These are phyloP conservation scores for Fusarium pseudoanthophilum DNA, from an alignment of 2,329 filamentous ascomycete genomes.

Conservation along the genomic window DNA sequence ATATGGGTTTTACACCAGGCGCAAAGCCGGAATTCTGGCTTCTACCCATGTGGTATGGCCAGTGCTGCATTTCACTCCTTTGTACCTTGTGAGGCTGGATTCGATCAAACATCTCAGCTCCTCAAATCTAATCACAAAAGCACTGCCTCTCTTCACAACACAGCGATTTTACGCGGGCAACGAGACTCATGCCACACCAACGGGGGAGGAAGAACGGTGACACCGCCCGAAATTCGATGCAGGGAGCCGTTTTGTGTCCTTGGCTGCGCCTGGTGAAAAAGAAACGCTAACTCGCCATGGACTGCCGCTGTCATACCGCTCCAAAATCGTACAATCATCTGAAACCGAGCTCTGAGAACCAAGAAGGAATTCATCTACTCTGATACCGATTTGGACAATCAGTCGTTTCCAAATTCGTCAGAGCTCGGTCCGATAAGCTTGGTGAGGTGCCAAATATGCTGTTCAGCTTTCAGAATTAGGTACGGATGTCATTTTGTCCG, in stretches of 20 bases:
- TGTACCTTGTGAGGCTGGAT: neutral
- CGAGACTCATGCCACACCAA: conserved; percentile 32
- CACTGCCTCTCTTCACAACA: neutral
- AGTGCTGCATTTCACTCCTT: neutral
- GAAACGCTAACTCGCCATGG: conserved; percentile 43
- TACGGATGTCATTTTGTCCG: conserved; percentile 15
- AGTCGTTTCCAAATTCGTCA: conserved; percentile 32
- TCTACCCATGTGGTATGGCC: neutral
- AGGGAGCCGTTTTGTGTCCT: conserved; percentile 42
- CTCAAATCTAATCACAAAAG: neutral
- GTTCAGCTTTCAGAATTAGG: conserved; percentile 18
- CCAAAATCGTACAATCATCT: conserved; percentile 46
- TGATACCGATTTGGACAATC: conserved; percentile 22
- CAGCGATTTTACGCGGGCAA: conserved; percentile 25
- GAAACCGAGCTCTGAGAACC: conserved; percentile 42
- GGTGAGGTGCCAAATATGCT: conserved; percentile 30
- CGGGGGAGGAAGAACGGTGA: conserved; percentile 36
- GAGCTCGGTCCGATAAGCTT: conserved; percentile 41
- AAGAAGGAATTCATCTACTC: conserved; percentile 8
- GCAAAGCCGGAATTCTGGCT: neutral
- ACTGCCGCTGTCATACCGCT: conserved; percentile 43
- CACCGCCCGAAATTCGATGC: conserved; percentile 43
- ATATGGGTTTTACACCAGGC: neutral
- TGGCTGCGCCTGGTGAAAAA: conserved; percentile 37
- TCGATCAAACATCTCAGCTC: neutral